A percentile compares a stretch with the other conserved stretches of the same genome.
phyloP scores from a whole-genome alignment of 805 yeast species.

The Hanseniaspora jakobsenii region DNA sequence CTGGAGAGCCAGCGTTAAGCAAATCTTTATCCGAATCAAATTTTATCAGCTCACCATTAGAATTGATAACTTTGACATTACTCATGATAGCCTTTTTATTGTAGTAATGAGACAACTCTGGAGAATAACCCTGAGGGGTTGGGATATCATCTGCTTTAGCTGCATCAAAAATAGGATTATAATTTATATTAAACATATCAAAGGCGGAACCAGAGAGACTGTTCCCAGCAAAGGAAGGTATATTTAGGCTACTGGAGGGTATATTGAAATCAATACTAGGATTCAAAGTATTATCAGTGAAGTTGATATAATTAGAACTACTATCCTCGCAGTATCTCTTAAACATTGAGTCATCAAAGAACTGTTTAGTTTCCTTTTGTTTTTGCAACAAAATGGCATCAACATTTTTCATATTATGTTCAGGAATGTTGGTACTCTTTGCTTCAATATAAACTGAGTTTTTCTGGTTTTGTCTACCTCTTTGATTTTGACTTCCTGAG shows the following conservation, averaged over 20 bases:
- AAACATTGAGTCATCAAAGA: constrained; percentile 73
- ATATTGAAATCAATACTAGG: constrained; percentile 65
- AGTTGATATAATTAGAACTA: constrained; percentile 57
- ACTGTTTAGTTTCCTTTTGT: constrained; percentile 63
- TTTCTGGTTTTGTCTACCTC: constrained; percentile 20
- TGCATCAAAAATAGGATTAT: constrained; percentile 27
- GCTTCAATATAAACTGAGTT: constrained; percentile 71
- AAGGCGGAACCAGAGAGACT: constrained; percentile 59
- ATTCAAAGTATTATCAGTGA: constrained; percentile 75
- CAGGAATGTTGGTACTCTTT: constrained; percentile 88
- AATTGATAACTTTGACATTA: constrained; percentile 24
- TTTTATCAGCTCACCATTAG: constrained; percentile 19
- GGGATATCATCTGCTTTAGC: constrained; percentile 21
- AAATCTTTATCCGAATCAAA: too few species aligned
- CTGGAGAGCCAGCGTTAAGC: too few species aligned
- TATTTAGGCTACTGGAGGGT: constrained; percentile 32
- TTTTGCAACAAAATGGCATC: constrained; percentile 62
- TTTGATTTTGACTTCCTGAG: constrained; percentile 1
- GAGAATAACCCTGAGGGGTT: constrained; percentile 19
- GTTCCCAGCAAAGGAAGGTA: constrained; percentile 56
- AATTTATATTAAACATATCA: constrained; percentile 51
- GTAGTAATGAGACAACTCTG: constrained; percentile 10
- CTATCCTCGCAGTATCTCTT: constrained; percentile 56
- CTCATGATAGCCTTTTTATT: constrained; percentile 22
- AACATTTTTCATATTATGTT: constrained; percentile 75